Evolutionary conservation across 2,329 filamentous ascomycete species (phyloP).

Genomic region (Fusarium chuoi): DNA sequence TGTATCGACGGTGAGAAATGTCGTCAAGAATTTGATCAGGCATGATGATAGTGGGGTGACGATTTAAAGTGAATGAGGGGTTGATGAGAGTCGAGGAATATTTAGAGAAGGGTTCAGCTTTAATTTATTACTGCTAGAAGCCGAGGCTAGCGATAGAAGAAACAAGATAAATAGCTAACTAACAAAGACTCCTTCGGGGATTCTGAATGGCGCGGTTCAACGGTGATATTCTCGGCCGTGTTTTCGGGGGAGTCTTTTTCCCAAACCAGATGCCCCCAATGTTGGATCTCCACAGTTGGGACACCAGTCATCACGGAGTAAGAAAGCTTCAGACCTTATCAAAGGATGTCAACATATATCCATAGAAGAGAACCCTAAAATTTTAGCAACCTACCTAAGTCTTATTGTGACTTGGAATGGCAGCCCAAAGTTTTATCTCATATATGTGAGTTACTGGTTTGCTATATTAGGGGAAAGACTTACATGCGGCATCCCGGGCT

Average conservation of each 20-base stretch:
- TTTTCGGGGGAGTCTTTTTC: constrained; percentile 37
- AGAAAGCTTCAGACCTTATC: background rate
- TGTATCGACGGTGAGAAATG: constrained; percentile 95
- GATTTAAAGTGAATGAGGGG: constrained; percentile 8
- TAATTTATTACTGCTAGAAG: constrained; percentile 10
- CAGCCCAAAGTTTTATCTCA: background rate
- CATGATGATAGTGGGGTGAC: constrained; percentile 60
- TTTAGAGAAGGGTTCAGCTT: background rate
- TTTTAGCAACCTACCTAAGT: background rate
- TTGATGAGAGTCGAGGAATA: background rate
- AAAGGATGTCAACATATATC: background rate
- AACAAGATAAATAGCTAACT: constrained; percentile 24
- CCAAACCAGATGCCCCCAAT: background rate
- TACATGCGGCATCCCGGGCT: background rate
- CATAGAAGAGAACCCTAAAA: background rate
- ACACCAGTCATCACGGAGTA: background rate
- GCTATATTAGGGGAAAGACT: background rate
- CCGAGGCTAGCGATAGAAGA: background rate
- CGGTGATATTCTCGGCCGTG: constrained; percentile 37
- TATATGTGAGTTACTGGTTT: background rate
- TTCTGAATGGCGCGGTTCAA: constrained; percentile 40
- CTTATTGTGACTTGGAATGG: background rate
- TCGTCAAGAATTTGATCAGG: constrained; percentile 85
- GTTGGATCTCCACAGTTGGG: background rate
- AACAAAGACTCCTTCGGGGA: background rate